Conservation (phyloP, 805 yeast genomes). For the Cyberlindnera sargentensis region DNA sequence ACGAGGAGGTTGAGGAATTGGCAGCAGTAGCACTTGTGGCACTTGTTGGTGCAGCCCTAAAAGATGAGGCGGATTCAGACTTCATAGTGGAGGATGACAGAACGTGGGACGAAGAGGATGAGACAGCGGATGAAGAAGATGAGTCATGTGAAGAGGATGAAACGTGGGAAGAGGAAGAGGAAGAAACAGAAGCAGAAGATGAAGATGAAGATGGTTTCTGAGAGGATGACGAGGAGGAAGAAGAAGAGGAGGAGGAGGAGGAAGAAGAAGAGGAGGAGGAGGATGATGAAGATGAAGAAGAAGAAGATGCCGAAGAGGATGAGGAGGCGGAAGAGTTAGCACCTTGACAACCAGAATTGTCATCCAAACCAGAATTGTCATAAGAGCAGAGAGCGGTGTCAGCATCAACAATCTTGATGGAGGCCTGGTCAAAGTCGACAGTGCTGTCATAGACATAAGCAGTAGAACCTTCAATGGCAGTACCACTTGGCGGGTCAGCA, state of each 20-base stretch:
- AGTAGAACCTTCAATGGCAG: constrained; percentile 36
- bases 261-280: constrained; percentile 5
- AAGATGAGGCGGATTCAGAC: background rate
- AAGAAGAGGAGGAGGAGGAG: background rate
- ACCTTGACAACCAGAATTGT: constrained; percentile 25
- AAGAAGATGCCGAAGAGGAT: constrained; percentile 11
- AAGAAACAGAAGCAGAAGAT: constrained; percentile 4
- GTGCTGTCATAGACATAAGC: constrained; percentile 49
- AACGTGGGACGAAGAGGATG: background rate
- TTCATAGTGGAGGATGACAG: background rate
- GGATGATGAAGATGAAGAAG: constrained; percentile 8
- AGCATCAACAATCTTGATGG: constrained; percentile 55
- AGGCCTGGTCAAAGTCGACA: constrained; percentile 38
- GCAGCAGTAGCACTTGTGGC: too few relatives aligned
- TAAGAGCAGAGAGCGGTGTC: constrained; percentile 50
- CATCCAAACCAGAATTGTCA: constrained; percentile 62
- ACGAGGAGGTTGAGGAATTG: too few relatives aligned
- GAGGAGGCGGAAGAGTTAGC: constrained; percentile 16
- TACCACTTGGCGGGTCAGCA: constrained; percentile 61
- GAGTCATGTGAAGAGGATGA: constrained; percentile 1
- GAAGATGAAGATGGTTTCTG: constrained; percentile 3
- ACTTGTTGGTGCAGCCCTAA: too few relatives aligned
- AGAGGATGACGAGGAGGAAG: background rate
- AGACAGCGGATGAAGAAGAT: background rate
- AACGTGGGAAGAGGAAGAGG: background rate